Evolutionary conservation across 768 basidiomycete genomes (phyloP).

Genomic region (Lentinus tigrinus): DNA sequence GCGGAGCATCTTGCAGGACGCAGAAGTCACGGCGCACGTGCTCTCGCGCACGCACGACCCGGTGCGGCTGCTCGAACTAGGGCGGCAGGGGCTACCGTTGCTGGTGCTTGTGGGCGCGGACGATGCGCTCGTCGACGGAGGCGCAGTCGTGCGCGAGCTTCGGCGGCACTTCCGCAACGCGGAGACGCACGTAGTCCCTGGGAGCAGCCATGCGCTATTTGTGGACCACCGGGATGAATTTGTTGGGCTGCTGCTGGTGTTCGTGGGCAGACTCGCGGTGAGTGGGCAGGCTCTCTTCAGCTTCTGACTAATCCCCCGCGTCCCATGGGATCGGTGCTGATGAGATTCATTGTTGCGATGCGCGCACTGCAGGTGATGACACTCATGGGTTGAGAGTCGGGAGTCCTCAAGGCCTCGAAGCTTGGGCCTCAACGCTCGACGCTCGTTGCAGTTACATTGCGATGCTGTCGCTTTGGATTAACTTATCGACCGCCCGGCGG

Average conservation of each 20-base stretch:
- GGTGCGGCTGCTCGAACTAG: slow-evolving; percentile 12
- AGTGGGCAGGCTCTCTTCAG: neutral
- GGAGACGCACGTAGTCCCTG: slow-evolving; percentile 29
- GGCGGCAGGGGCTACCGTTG: slow-evolving; percentile 16
- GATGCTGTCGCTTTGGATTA: neutral
- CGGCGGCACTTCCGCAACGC: slow-evolving; percentile 34
- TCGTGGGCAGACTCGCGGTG: slow-evolving; percentile 15
- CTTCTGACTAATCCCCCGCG: neutral
- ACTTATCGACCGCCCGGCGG: neutral
- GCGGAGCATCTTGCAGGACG: slow-evolving; percentile 13
- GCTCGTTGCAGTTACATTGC: neutral
- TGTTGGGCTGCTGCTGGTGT: slow-evolving; percentile 16
- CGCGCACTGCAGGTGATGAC: slow-evolving; percentile 12
- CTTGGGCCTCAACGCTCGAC: neutral
- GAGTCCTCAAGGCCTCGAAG: neutral
- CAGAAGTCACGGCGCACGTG: slow-evolving; percentile 4
- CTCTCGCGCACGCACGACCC: slow-evolving; percentile 15
- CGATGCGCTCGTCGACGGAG: slow-evolving; percentile 14
- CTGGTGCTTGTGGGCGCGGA: slow-evolving; percentile 14
- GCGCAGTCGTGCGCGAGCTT: slow-evolving; percentile 27
- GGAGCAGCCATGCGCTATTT: slow-evolving; percentile 34
- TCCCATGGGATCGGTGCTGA: neutral
- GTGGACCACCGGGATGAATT: slow-evolving; percentile 32
- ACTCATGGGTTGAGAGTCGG: slow-evolving; percentile 5
- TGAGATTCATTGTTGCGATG: neutral